Evolutionary conservation across 305 asterid species (phyloP), one percentile per base, ranked within the genome.

Genomic region (Fraxinus albicans): DNA sequence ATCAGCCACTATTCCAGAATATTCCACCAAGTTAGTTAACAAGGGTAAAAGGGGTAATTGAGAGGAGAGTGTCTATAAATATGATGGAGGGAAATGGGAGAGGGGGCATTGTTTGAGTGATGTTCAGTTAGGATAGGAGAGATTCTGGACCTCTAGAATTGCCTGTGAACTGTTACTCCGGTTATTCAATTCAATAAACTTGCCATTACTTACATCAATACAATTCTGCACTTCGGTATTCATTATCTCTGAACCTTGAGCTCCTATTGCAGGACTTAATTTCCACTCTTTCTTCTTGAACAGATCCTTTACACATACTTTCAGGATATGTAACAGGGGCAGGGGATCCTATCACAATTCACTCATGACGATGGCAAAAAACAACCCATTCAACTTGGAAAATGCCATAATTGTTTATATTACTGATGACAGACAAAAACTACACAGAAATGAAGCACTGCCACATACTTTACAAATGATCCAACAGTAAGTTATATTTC

Each of bases 401-500:
- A 63, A 7, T 63, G 63, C 72, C 72, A 63, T 21, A 21, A 23
- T 21, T 63, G 31, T 63, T 23, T 63, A n/a, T 17, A 55, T n/a
- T 55, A 55, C 67, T 0, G 27, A 55, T 55, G 67, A 55, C 33
- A 63, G 73, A 50, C 21, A 50, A 50, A 50, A 29, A 25, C 35
- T 69, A 69, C 74, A 69, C 36, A 69, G 74, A 36, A 44, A 76
- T 77, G 82, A 78, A 17, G 38, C 40, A 19, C 40, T 40, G 36
- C 23, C 72, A 12, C 70, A 27, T 85, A 35, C 58, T 19, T 42
- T 67, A 69, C 31, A 42, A 25, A 76, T 73, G 42, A 34, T 17
- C 33, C 67, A 55, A 35, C 23, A 21, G 78, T 74, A 80, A 60
- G 38, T 76, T 55, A 42, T 74, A 78, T 21, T 73, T 79, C 19